phyloP scores from a whole-genome alignment of 2,329 filamentous ascomycete species.

The Colletotrichum chrysophilum region DNA sequence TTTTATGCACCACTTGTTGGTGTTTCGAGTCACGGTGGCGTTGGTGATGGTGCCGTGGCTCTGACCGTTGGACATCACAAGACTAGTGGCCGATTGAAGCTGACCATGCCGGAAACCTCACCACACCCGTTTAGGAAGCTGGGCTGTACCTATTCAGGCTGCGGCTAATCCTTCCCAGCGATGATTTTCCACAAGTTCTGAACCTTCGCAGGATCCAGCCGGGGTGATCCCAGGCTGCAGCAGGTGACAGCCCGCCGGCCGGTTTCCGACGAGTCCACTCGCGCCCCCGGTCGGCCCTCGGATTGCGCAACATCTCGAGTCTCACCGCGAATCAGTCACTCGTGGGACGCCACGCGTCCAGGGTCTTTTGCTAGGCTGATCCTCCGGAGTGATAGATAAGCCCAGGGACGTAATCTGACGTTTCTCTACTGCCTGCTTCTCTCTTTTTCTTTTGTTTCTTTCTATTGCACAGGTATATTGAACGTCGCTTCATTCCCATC shows the following conservation, averaged over 20 bases:
- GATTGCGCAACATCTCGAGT: conserved; percentile 10
- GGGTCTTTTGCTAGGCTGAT: background rate
- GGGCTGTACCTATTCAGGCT: background rate
- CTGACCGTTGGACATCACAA: background rate
- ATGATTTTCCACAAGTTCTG: background rate
- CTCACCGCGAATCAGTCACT: conserved; percentile 15
- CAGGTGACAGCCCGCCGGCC: background rate
- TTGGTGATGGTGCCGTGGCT: background rate
- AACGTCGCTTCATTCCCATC: background rate
- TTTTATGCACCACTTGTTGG: background rate
- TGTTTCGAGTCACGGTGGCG: background rate
- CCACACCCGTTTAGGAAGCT: background rate
- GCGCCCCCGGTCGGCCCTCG: background rate
- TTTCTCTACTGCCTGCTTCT: background rate
- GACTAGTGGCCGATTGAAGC: background rate
- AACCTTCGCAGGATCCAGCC: background rate
- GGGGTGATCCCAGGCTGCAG: background rate
- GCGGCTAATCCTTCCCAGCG: background rate
- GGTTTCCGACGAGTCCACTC: background rate
- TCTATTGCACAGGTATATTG: fast-evolving
- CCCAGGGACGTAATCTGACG: background rate
- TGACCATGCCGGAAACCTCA: background rate
- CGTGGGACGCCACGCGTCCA: background rate
- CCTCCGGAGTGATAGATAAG: conserved; percentile 1
- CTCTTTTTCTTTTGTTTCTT: background rate